Evolutionary conservation across 2,329 filamentous ascomycete species (phyloP), one percentile per base, ranked within the genome.

Genomic region (Curvularia eragrostidis): DNA sequence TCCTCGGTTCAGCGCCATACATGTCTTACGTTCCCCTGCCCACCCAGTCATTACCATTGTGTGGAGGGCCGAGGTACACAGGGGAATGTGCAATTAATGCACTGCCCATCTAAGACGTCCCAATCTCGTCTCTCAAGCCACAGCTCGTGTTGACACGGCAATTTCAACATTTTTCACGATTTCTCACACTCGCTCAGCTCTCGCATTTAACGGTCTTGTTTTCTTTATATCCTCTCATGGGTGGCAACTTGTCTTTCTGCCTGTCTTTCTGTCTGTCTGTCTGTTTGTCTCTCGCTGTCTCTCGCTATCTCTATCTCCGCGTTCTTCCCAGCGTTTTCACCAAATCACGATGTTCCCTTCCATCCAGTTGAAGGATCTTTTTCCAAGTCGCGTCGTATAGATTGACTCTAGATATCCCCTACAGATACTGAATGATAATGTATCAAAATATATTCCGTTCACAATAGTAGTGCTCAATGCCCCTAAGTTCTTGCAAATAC

Each of bases 1-100:
- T 68, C 13, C 61, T 68, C 21, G 71, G 69, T 12, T 67, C 63
- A 2, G 34, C 55, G 52, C 71, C 67, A 8, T 74, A 73, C 55
- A 56, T 62, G 38, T 72, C 69, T 39, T 70, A 58, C 47, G 54
- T 75, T 2, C 72, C 72, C 23, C 58, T 75, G 30, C 38, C 54
- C 18, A 49, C 21, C 8, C n/a, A 12, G 10, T 24, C 34, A 12
- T 19, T 52, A 42, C 55, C 63, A 41, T 54, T 53, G n/a, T 68
- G 65, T 57, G 47, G 56, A 49, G 48, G 63, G 52, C 70, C 71
- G n/a, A 64, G 60, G 48, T 73, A 73, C 48, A 42, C 64, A n/a
- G 61, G 65, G 3, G 46, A 56, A 8, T 42, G 48, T 19, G 70
- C 70, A 24, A 49, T 50, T 50, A 61, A 66, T 21, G 54, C 69